Evolutionary conservation across 139 green algal genomes (phyloP).

Genomic region (Chlorella sorokiniana): DNA sequence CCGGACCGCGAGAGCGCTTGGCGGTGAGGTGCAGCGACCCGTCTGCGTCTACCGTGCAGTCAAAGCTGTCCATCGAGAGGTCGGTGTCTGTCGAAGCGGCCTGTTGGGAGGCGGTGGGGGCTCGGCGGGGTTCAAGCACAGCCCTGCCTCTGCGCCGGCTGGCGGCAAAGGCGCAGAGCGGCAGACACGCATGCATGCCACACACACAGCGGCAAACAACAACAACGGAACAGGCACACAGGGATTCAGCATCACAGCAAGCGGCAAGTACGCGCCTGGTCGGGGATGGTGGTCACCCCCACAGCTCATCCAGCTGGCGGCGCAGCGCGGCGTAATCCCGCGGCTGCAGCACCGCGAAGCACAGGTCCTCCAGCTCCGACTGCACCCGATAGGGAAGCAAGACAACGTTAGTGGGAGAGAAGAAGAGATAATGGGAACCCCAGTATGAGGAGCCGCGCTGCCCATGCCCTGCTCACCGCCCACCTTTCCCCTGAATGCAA

Average conservation of each 20-base stretch:
- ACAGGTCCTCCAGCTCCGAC: conserved; percentile 96
- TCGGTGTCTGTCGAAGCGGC: conserved; percentile 13
- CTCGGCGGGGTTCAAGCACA: conserved; percentile 39
- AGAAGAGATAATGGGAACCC: background rate
- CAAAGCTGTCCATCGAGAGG: conserved; percentile 10
- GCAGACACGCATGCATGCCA: too few species aligned
- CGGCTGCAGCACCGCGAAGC: conserved; percentile 90
- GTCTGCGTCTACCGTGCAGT: conserved; percentile 13
- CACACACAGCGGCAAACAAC: too few species aligned
- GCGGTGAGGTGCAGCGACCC: conserved; percentile 15
- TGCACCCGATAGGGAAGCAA: too few species aligned
- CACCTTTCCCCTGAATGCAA: too few species aligned
- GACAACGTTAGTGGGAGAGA: background rate
- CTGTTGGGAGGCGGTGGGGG: conserved; percentile 36
- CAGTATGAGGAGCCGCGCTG: background rate
- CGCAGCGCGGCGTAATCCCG: conserved; percentile 61
- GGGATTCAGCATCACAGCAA: too few species aligned
- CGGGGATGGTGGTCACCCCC: conserved; percentile 30
- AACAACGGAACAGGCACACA: too few species aligned
- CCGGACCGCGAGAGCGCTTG: background rate
- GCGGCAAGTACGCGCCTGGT: background rate
- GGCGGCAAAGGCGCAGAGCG: too few species aligned
- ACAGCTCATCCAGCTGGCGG: conserved; percentile 56
- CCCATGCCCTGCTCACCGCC: too few species aligned
- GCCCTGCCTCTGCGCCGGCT: too few species aligned